Conservation (phyloP, 164 flowering plant genomes). For the Dillenia turbinata region DNA sequence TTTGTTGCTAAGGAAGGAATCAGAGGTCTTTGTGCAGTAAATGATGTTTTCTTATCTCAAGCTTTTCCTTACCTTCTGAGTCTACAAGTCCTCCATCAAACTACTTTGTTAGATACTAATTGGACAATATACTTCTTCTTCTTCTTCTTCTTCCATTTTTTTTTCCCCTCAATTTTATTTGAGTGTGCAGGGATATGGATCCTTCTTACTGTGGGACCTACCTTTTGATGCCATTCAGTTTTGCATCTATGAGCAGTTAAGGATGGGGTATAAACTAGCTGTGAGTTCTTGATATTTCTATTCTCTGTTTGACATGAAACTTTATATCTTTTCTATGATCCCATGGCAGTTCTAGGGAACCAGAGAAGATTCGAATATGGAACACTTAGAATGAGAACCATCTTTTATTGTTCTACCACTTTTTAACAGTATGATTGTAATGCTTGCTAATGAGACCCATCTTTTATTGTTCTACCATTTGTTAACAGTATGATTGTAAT, state of each 20-base stretch:
- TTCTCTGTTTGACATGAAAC: too few relatives aligned
- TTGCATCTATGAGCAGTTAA: slow-evolving; percentile 95
- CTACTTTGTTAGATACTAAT: too few relatives aligned
- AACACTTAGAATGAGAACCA: too few relatives aligned
- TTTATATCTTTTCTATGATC: too few relatives aligned
- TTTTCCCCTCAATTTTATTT: neutral
- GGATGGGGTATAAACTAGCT: slow-evolving; percentile 81
- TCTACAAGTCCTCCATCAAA: neutral
- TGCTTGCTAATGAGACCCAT: too few relatives aligned
- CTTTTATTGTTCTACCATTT: too few relatives aligned
- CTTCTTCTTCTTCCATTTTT: neutral
- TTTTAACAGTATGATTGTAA: too few relatives aligned
- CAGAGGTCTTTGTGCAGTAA: slow-evolving; percentile 87
- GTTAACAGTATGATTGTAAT: too few relatives aligned
- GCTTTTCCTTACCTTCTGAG: neutral
- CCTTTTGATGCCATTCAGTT: slow-evolving; percentile 98
- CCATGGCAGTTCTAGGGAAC: too few relatives aligned
- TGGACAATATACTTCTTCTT: neutral
- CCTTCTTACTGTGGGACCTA: slow-evolving; percentile 87
- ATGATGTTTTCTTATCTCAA: slow-evolving; percentile 7
- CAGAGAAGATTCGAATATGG: too few relatives aligned
- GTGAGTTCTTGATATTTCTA: slow-evolving; percentile 33
- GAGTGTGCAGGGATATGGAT: slow-evolving; percentile 74
- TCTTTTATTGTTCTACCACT: too few relatives aligned
- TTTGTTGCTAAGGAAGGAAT: slow-evolving; percentile 79